Conservation (phyloP, 2,329 filamentous ascomycete species). For the Aureobasidium melanogenum region DNA sequence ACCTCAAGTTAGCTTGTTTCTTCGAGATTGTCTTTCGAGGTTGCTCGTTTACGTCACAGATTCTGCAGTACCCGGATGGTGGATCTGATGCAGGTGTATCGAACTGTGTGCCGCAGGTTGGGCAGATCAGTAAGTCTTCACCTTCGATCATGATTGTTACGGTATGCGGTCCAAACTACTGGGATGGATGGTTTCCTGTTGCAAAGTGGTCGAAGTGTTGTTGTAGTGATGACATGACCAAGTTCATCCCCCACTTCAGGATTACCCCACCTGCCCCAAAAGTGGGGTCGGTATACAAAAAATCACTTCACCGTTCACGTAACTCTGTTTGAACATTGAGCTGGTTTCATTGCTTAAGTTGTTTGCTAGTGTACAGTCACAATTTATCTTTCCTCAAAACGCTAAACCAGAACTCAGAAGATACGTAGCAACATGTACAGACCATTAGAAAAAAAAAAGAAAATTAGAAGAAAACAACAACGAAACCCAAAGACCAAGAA, state of each 20-base stretch:
- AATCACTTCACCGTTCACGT: not conserved
- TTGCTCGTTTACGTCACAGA: constrained; percentile 55
- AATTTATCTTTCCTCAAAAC: not conserved
- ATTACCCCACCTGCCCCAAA: not conserved
- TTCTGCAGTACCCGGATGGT: constrained; percentile 56
- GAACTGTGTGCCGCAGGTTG: constrained; percentile 63
- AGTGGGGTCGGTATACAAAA: not conserved
- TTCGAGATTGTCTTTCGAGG: no score
- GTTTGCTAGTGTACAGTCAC: not conserved
- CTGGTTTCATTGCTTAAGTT: not conserved
- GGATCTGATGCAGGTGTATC: constrained; percentile 41
- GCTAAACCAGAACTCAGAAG: not conserved
- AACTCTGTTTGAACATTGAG: not conserved
- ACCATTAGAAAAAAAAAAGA: not conserved
- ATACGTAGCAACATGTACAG: not conserved
- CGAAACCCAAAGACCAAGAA: not conserved
- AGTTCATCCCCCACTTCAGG: not conserved
- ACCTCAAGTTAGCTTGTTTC: not conserved
- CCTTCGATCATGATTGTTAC: constrained; percentile 1
- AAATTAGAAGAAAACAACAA: not conserved
- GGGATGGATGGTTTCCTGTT: no score
- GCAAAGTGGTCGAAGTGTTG: no score
- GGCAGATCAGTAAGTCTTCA: constrained; percentile 50
- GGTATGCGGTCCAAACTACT: not conserved
- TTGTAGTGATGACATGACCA: not conserved